Evolutionary conservation across 192 early-diverging fungal genomes (phyloP).

Genomic region (Globomyces pollinis-pini): DNA sequence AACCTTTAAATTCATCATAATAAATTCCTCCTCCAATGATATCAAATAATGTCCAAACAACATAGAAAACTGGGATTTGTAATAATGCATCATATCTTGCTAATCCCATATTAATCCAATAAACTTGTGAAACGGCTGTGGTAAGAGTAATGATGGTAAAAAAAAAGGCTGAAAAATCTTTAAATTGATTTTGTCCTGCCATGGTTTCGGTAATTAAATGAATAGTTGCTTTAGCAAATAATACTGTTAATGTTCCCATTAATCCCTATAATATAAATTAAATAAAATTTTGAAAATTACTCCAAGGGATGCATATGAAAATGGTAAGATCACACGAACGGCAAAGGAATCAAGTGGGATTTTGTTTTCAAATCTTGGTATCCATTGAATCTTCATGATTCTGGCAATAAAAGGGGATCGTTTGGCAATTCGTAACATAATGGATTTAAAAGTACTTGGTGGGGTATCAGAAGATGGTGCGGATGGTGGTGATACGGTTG

Average conservation of each 20-base stretch:
- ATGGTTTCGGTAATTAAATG: slow-evolving; percentile 60
- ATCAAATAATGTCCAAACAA: slow-evolving; percentile 75
- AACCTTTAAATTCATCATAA: slow-evolving; percentile 64
- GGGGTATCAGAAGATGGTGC: no score
- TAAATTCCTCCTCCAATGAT: slow-evolving; percentile 77
- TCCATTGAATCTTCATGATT: slow-evolving; percentile 17
- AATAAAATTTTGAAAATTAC: no score
- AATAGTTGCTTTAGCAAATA: slow-evolving; percentile 78
- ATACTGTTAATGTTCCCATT: slow-evolving; percentile 67
- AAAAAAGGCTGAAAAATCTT: slow-evolving; percentile 51
- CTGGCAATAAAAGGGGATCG: not conserved
- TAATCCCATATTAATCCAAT: slow-evolving; percentile 79
- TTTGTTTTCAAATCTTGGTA: slow-evolving; percentile 36
- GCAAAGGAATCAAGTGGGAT: slow-evolving; percentile 33
- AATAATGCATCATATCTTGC: slow-evolving; percentile 72
- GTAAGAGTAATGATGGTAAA: slow-evolving; percentile 65
- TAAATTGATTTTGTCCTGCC: slow-evolving; percentile 70
- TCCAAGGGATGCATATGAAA: slow-evolving; percentile 66
- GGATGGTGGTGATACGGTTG: no score
- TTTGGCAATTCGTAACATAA: not conserved
- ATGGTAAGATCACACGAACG: slow-evolving; percentile 54
- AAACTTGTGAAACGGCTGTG: slow-evolving; percentile 70
- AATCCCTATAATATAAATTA: slow-evolving; percentile 36
- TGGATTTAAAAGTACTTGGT: not conserved
- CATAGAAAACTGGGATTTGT: slow-evolving; percentile 75